phyloP scores from a whole-genome alignment of 108 stramenopile species.

The Nannochloropsis oceanica region DNA sequence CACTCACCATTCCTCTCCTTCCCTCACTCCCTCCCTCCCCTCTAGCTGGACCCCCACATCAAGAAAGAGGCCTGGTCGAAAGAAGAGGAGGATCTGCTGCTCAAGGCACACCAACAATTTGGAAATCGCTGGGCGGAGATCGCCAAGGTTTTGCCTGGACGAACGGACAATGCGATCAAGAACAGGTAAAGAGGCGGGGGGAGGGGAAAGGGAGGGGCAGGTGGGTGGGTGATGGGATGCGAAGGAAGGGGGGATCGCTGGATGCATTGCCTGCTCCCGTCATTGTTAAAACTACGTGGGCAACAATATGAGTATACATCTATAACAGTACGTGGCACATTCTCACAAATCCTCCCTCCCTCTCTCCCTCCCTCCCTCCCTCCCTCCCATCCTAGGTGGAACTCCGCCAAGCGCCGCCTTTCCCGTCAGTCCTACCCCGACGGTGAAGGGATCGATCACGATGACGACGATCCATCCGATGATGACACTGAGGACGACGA shows the following conservation, averaged over 20 bases:
- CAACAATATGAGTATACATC: too few species aligned
- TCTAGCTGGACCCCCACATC: slow-evolving; percentile 66
- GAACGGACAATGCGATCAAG: slow-evolving; percentile 97
- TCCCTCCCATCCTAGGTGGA: slow-evolving; percentile 11
- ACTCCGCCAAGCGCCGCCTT: slow-evolving; percentile 33
- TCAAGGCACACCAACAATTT: slow-evolving; percentile 31
- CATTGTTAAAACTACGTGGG: too few species aligned
- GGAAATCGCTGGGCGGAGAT: slow-evolving; percentile 80
- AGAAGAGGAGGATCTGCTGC: slow-evolving; percentile 38
- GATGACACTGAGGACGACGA: not conserved
- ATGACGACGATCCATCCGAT: not conserved
- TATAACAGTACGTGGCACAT: not conserved
- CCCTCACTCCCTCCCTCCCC: not conserved
- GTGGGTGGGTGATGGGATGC: not conserved
- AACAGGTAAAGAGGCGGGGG: slow-evolving; percentile 37
- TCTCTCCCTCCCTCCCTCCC: not conserved
- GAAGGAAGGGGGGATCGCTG: not conserved
- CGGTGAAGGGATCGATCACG: not conserved
- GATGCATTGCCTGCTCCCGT: too few species aligned
- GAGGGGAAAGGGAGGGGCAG: not conserved
- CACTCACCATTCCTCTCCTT: not conserved
- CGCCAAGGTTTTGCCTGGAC: slow-evolving; percentile 70
- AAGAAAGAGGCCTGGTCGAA: slow-evolving; percentile 45
- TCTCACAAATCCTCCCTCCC: not conserved
- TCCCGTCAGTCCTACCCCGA: not conserved